Percentiles rank a stretch among this genome's conserved stretches.
These are phyloP conservation scores for Cylindrodendrum hubeiense DNA, from an alignment of 2,329 filamentous ascomycete species.

Conservation along the genomic window DNA sequence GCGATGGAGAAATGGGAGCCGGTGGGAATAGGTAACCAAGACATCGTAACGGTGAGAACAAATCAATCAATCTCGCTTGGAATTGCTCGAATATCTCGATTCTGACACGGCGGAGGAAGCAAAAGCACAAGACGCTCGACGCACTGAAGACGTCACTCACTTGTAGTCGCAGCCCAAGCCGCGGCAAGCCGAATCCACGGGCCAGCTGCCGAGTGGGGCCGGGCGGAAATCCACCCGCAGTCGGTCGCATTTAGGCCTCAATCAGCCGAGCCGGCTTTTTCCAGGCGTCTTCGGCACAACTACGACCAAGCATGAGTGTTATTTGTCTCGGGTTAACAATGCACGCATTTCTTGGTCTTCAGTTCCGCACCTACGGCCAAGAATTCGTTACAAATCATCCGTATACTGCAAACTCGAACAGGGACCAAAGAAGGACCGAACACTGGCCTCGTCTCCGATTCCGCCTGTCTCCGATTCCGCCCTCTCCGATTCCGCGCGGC, in stretches of 20 bases:
- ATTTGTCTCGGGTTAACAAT: neutral
- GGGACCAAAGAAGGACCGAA: too few species aligned
- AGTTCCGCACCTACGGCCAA: neutral
- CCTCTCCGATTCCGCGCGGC: too few species aligned
- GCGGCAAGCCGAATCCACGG: conserved; percentile 19
- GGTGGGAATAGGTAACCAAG: conserved; percentile 49
- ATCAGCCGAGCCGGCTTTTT: neutral
- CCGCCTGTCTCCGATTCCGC: too few species aligned
- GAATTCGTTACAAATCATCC: neutral
- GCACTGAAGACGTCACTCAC: conserved; percentile 18
- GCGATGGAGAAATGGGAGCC: conserved; percentile 64
- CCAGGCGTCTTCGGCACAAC: neutral
- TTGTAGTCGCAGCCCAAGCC: conserved; percentile 6
- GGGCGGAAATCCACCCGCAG: conserved; percentile 29
- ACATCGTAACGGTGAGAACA: conserved; percentile 31
- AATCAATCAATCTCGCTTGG: neutral
- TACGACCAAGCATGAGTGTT: neutral
- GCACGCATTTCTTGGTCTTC: neutral
- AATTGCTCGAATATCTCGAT: neutral
- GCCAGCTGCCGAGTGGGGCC: conserved; percentile 19
- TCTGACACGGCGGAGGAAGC: neutral
- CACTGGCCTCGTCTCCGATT: too few species aligned
- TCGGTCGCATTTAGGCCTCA: neutral
- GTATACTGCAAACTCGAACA: too few species aligned
- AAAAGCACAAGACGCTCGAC: neutral